Conservation (phyloP, 225 moss, liverwort and hornwort species). For the Anthoceros angustus region DNA sequence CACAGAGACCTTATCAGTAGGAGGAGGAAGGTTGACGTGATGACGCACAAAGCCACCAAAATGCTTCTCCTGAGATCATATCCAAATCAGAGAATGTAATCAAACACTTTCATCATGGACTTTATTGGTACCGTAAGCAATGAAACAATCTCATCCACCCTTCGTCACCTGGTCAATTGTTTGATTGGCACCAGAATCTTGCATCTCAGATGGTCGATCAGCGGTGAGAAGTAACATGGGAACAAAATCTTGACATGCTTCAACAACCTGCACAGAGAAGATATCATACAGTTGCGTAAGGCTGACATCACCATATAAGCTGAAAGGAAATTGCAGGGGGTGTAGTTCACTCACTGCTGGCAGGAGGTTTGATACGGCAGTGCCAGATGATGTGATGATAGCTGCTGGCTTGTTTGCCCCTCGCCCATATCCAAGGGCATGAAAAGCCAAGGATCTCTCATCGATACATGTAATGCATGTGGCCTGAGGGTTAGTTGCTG, state of each 20-base stretch:
- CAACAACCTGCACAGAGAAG: slow-evolving; percentile 56
- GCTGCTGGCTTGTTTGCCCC: slow-evolving; percentile 80
- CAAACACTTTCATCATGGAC: not conserved
- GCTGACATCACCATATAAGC: not conserved
- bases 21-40: slow-evolving; percentile 65
- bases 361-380: slow-evolving; percentile 84
- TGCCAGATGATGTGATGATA: slow-evolving; percentile 83
- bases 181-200: slow-evolving; percentile 72
- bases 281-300: not conserved
- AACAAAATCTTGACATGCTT: slow-evolving; percentile 85
- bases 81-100: not conserved
- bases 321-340: not conserved
- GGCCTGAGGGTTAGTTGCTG: slow-evolving; percentile 63
- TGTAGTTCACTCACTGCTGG: slow-evolving; percentile 47
- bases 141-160: not conserved
- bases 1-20: slow-evolving; percentile 58
- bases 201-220: slow-evolving; percentile 78
- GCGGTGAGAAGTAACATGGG: slow-evolving; percentile 84
- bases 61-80: slow-evolving; percentile 45
- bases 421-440: slow-evolving; percentile 81
- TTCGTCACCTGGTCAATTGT: slow-evolving; percentile 82
- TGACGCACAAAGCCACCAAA: slow-evolving; percentile 73
- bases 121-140: not conserved
- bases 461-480: slow-evolving; percentile 73
- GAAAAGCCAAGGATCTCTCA: slow-evolving; percentile 79